Evolutionary conservation across 208 protist species (phyloP).

Genomic region (Leishmania arabica): DNA sequence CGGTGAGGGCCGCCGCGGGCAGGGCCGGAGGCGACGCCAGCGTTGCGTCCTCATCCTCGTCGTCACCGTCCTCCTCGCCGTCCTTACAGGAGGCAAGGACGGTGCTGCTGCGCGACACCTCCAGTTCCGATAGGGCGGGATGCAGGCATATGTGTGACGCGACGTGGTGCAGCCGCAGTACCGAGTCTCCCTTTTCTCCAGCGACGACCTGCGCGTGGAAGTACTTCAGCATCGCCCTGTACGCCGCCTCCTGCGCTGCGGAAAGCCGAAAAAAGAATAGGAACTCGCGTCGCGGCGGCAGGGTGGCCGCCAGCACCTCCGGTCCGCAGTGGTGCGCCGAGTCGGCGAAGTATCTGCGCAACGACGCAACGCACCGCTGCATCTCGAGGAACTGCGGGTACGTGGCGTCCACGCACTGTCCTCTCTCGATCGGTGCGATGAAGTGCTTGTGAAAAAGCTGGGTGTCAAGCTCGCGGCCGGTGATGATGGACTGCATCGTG

Average conservation of each 20-base stretch:
- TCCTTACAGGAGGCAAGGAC: neutral
- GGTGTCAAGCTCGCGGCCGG: constrained; percentile 46
- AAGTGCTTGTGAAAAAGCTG: constrained; percentile 67
- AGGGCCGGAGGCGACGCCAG: constrained; percentile 6
- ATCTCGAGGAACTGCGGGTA: constrained; percentile 76
- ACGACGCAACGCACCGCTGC: constrained; percentile 71
- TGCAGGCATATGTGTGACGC: constrained; percentile 81
- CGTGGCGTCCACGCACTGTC: constrained; percentile 71
- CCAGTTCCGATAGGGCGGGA: constrained; percentile 32
- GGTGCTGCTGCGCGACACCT: constrained; percentile 4
- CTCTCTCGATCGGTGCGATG: constrained; percentile 61
- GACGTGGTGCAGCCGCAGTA: constrained; percentile 60
- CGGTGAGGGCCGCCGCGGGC: constrained; percentile 4
- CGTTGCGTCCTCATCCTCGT: constrained; percentile 27
- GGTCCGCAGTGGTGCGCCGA: constrained; percentile 78
- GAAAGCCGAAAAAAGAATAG: constrained; percentile 74
- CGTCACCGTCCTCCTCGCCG: constrained; percentile 5
- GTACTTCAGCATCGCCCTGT: constrained; percentile 54
- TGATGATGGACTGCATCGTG: constrained; percentile 86
- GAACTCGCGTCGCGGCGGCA: constrained; percentile 71
- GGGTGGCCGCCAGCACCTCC: constrained; percentile 64
- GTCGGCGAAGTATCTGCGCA: constrained; percentile 66
- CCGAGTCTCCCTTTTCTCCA: constrained; percentile 24
- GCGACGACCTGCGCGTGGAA: constrained; percentile 18
- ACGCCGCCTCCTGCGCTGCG: constrained; percentile 61